phyloP scores from a whole-genome alignment of 495 filamentous ascomycete species.

The Annulohypoxylon moriforme region DNA sequence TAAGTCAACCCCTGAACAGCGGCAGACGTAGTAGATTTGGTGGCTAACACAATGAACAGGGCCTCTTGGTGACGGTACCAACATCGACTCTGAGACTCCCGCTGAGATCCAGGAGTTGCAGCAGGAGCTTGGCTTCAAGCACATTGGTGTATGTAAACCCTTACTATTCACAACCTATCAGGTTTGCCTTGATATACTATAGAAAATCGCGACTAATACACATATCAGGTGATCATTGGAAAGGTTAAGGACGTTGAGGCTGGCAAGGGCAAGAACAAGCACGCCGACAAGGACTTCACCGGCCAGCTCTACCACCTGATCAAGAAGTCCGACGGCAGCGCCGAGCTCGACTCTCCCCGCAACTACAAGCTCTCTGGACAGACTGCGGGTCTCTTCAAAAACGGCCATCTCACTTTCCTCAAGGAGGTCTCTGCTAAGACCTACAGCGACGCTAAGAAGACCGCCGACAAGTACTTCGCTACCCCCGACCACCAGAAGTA shows the following conservation, averaged over 20 bases:
- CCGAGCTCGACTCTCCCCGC: not conserved
- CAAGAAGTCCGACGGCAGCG: not conserved
- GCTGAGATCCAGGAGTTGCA: not conserved
- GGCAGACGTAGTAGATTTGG: not conserved
- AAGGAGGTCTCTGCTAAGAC: not conserved
- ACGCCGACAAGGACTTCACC: not conserved
- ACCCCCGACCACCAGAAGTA: not conserved
- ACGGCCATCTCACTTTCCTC: not conserved
- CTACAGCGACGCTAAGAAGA: not conserved
- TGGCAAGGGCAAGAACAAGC: constrained; percentile 2
- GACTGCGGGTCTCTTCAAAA: not conserved
- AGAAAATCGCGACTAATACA: not conserved
- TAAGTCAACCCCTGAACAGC: not conserved
- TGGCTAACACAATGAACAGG: not conserved
- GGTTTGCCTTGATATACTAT: not conserved
- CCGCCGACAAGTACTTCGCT: not conserved
- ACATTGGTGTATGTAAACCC: not conserved
- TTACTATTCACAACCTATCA: not conserved
- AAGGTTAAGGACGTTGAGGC: not conserved
- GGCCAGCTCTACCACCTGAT: constrained; percentile 1
- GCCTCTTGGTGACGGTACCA: not conserved
- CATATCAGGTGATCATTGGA: not conserved
- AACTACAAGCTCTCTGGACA: not conserved
- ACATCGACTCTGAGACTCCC: not conserved
- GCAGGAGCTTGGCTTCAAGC: not conserved